Percentiles rank a stretch among this genome's conserved stretches.
These are phyloP conservation scores for Hypoxylon sp. DNA, from an alignment of 2,329 filamentous ascomycete genomes.

Conservation along the genomic window DNA sequence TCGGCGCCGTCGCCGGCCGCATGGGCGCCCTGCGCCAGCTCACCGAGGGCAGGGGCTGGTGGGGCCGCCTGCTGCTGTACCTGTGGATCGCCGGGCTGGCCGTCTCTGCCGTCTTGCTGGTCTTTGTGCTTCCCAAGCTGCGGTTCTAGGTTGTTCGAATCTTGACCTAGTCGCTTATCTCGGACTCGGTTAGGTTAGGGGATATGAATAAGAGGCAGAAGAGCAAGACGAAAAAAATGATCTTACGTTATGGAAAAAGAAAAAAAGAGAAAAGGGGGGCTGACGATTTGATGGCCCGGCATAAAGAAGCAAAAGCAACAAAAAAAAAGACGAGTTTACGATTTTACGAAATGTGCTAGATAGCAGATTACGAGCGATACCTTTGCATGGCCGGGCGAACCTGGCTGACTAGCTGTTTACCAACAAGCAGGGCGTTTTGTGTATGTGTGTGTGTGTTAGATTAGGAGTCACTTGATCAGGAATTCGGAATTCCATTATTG, in stretches of 20 bases:
- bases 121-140: constrained; percentile 88
- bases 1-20: constrained; percentile 77
- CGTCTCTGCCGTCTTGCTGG: constrained; percentile 78
- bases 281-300: no score
- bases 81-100: constrained; percentile 84
- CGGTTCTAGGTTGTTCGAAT: constrained; percentile 81
- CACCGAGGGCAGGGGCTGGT: constrained; percentile 90
- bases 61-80: constrained; percentile 84
- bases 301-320: not conserved
- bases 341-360: constrained; percentile 15
- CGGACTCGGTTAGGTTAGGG: no score
- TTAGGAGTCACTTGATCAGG: no score
- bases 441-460: no score
- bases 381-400: constrained; percentile 12
- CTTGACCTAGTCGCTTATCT: no score
- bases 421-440: no score
- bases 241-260: no score
- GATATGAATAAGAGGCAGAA: not conserved
- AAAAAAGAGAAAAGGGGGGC: constrained; percentile 1
- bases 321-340: constrained; percentile 6
- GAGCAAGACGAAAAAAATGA: not conserved
- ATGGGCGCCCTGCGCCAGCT: constrained; percentile 82
- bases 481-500: no score
- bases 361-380: no score
- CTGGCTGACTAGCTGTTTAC: not conserved